Evolutionary conservation across 192 early-diverging fungal genomes (phyloP).

Genomic region (Jimgerdemannia lactiflua): DNA sequence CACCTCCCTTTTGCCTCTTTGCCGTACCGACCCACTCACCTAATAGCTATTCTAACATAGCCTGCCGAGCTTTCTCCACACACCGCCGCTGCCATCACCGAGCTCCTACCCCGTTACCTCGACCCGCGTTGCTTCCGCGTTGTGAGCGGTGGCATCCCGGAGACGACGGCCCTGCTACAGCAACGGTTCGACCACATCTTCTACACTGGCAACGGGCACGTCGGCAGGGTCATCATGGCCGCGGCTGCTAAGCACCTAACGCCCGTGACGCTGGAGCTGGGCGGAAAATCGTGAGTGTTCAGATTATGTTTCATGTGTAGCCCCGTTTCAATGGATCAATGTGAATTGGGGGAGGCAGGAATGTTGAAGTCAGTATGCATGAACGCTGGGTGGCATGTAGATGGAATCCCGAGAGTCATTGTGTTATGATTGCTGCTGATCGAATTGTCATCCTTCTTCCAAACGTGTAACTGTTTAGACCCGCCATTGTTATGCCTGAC

Average conservation of each 20-base stretch:
- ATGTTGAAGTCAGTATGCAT: too few relatives aligned
- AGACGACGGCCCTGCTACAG: conserved; percentile 72
- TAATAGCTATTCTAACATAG: conserved; percentile 3
- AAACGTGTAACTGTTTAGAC: conserved; percentile 24
- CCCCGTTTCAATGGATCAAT: not conserved
- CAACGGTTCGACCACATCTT: conserved; percentile 89
- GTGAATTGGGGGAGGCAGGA: too few relatives aligned
- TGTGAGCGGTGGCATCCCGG: conserved; percentile 74
- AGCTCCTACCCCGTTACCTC: conserved; percentile 74
- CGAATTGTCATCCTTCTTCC: not conserved
- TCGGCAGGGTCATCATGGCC: conserved; percentile 79
- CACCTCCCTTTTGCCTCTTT: too few relatives aligned
- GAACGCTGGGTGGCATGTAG: too few relatives aligned
- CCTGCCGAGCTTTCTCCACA: conserved; percentile 80
- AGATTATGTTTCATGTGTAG: not conserved
- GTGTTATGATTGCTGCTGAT: not conserved
- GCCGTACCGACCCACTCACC: not conserved
- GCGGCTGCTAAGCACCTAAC: conserved; percentile 89
- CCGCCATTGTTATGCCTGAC: conserved; percentile 64
- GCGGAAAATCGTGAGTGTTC: conserved; percentile 72
- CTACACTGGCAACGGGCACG: conserved; percentile 82
- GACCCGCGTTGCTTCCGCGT: conserved; percentile 66
- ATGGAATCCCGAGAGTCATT: too few relatives aligned
- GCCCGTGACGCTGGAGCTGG: conserved; percentile 90
- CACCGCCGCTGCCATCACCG: conserved; percentile 58